phyloP scores from a whole-genome alignment of 805 yeast species.

The Cyberlindnera xylosilytica region DNA sequence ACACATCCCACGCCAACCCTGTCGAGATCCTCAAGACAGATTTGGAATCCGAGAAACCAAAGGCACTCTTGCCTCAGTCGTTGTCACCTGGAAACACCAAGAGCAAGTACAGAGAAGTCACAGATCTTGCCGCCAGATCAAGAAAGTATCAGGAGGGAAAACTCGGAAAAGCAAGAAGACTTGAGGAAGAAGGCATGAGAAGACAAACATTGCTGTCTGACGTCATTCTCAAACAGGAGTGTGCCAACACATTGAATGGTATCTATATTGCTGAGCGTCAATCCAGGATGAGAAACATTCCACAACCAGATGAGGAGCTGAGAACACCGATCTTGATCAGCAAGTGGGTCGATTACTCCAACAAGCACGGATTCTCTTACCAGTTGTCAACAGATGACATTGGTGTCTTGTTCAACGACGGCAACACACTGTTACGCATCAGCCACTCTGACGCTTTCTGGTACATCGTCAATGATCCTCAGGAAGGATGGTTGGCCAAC shows the following conservation, averaged over 20 bases:
- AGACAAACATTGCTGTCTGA: conserved; percentile 25
- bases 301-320: conserved; percentile 9
- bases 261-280: conserved; percentile 43
- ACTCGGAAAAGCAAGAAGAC: conserved; percentile 33
- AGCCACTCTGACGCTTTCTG: conserved; percentile 62
- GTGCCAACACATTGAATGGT: conserved; percentile 43
- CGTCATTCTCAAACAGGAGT: conserved; percentile 39
- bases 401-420: conserved; percentile 87
- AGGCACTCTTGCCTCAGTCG: conserved; percentile 76
- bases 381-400: conserved; percentile 86
- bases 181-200: conserved; percentile 34
- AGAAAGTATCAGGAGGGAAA: conserved; percentile 34
- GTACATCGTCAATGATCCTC: conserved; percentile 50
- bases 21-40: conserved; percentile 69
- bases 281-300: conserved; percentile 34
- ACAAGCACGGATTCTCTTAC: conserved; percentile 92
- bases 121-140: conserved; percentile 25
- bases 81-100: conserved; percentile 91
- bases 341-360: conserved; percentile 98
- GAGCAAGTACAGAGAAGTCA: conserved; percentile 71
- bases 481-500: conserved; percentile 52
- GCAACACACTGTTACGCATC: conserved; percentile 73
- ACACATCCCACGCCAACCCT: conserved; percentile 49
- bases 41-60: conserved; percentile 64
- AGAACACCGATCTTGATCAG: conserved; percentile 70